Conservation (phyloP, 2,329 filamentous ascomycete species). For the Alternaria arborescens region DNA sequence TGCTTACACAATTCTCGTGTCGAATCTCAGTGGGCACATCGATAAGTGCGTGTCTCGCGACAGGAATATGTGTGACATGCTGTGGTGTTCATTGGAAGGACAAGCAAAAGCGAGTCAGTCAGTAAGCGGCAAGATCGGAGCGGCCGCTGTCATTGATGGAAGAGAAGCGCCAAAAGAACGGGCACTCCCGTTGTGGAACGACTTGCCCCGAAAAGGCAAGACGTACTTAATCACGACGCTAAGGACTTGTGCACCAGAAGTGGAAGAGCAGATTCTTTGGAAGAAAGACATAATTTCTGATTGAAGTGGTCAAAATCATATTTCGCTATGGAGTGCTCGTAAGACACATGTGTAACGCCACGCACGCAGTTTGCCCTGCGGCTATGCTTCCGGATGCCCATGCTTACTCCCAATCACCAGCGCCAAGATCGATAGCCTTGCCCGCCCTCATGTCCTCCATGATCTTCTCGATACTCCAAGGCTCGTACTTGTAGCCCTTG, state of each 20-base stretch:
- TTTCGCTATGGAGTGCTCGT: neutral
- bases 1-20: neutral
- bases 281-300: neutral
- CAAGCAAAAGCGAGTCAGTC: neutral
- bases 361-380: neutral
- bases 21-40: neutral
- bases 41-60: neutral
- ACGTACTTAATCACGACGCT: neutral
- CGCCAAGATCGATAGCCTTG: constrained; percentile 44
- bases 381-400: neutral
- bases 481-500: constrained; percentile 52
- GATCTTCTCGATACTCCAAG: constrained; percentile 55
- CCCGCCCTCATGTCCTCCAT: constrained; percentile 52
- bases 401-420: constrained; percentile 48
- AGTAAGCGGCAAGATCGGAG: neutral
- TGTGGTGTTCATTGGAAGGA: neutral
- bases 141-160: neutral
- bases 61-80: neutral
- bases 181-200: neutral
- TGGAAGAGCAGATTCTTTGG: neutral
- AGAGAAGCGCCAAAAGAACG: neutral
- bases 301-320: neutral
- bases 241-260: neutral
- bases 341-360: neutral
- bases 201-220: neutral